phyloP scores from a whole-genome alignment of 2,329 filamentous ascomycete species.

The Penicillium sp. region DNA sequence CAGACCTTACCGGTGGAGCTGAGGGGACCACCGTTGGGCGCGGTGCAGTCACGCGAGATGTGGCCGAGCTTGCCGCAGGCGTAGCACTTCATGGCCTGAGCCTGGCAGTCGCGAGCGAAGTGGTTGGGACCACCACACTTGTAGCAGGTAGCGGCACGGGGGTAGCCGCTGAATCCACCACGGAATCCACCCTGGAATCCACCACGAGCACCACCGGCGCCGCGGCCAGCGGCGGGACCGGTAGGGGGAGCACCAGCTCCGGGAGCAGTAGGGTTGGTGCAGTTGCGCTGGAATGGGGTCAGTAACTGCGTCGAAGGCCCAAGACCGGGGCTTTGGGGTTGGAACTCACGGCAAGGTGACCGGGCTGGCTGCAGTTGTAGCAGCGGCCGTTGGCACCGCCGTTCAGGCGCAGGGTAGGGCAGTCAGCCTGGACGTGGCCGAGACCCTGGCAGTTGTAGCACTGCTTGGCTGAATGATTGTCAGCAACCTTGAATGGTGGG shows the following conservation, averaged over 20 bases:
- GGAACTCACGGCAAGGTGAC: slow-evolving; percentile 79
- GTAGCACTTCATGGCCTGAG: slow-evolving; percentile 98
- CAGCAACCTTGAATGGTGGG: slow-evolving; percentile 17
- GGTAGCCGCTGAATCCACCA: slow-evolving; percentile 64
- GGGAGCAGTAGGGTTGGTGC: slow-evolving; percentile 51
- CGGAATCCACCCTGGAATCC: slow-evolving; percentile 62
- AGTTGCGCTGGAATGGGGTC: slow-evolving; percentile 63
- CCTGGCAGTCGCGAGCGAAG: slow-evolving; percentile 97
- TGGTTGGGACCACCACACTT: slow-evolving; percentile 86
- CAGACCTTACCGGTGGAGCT: slow-evolving; percentile 98
- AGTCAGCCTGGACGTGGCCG: slow-evolving; percentile 97
- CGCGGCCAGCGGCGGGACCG: slow-evolving; percentile 55
- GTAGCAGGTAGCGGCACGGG: slow-evolving; percentile 64
- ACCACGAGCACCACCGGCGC: slow-evolving; percentile 65
- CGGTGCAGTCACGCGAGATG: slow-evolving; percentile 92
- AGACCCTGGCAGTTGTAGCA: slow-evolving; percentile 99
- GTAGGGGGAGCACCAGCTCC: slow-evolving; percentile 58
- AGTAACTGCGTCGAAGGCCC: background rate
- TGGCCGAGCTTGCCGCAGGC: slow-evolving; percentile 93
- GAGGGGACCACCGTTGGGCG: slow-evolving; percentile 90
- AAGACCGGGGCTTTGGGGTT: background rate
- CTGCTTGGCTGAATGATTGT: slow-evolving; percentile 71
- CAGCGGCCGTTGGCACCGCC: slow-evolving; percentile 79
- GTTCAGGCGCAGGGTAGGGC: slow-evolving; percentile 90
- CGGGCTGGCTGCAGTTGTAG: slow-evolving; percentile 93